These are phyloP conservation scores for Botrytis aclada DNA, from an alignment of 2,329 filamentous ascomycete genomes.

Conservation along the genomic window DNA sequence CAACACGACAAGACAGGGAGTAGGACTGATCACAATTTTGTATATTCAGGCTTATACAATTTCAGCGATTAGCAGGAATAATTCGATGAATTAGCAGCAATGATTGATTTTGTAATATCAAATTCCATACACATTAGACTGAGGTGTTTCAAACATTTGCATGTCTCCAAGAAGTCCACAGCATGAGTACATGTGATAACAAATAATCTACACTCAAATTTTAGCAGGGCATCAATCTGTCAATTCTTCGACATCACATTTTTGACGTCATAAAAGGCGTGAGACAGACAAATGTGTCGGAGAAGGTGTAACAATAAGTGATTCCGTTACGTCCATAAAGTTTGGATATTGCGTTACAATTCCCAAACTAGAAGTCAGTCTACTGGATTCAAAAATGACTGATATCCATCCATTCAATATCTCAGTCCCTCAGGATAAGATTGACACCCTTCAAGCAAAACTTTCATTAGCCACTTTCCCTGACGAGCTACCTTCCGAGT, in stretches of 20 bases:
- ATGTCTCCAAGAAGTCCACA: not conserved
- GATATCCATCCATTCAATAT: not conserved
- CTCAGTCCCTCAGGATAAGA: not conserved
- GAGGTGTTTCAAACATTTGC: not conserved
- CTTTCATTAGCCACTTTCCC: not conserved
- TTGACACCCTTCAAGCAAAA: not conserved
- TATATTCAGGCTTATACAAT: not conserved
- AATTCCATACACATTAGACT: not conserved
- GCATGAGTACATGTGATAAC: not conserved
- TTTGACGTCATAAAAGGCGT: conserved; percentile 1
- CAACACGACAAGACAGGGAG: not conserved
- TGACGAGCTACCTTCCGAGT: not conserved
- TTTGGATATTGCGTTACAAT: not conserved
- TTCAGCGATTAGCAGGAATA: not conserved
- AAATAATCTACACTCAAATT: not conserved
- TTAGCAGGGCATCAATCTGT: not conserved
- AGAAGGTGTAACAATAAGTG: not conserved
- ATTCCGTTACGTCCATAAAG: not conserved
- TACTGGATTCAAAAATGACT: not conserved
- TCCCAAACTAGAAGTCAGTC: no score
- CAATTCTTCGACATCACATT: not conserved
- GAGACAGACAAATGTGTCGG: not conserved
- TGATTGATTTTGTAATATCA: not conserved
- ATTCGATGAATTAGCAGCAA: not conserved
- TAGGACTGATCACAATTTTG: not conserved